Conservation (phyloP, 2,329 filamentous ascomycete genomes). For the Fusarium kyushuense region DNA sequence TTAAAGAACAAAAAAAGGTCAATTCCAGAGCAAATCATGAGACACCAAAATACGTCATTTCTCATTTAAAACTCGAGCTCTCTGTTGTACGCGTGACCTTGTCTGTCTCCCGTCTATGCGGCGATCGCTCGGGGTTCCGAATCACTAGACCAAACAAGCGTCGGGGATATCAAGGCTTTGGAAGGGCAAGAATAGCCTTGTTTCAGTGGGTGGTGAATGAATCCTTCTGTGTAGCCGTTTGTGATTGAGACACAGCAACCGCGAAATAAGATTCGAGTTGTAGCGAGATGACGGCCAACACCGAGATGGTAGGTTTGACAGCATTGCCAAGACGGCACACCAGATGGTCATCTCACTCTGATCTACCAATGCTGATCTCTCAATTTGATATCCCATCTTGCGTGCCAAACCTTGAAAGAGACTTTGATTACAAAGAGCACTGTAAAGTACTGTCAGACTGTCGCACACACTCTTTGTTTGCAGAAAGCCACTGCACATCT, state of each 20-base stretch:
- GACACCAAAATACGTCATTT: slow-evolving; percentile 33
- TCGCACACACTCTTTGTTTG: slow-evolving; percentile 30
- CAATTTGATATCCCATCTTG: background rate
- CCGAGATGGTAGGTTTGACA: slow-evolving; percentile 13
- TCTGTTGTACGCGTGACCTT: slow-evolving; percentile 15
- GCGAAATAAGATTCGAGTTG: slow-evolving; percentile 11
- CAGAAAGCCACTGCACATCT: slow-evolving; percentile 23
- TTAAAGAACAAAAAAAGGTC: slow-evolving; percentile 11
- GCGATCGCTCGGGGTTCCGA: slow-evolving; percentile 38
- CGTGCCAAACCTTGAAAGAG: slow-evolving; percentile 3
- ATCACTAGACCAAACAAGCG: background rate
- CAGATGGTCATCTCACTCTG: slow-evolving; percentile 9
- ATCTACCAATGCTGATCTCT: slow-evolving; percentile 12
- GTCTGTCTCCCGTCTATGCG: slow-evolving; percentile 2
- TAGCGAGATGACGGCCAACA: slow-evolving; percentile 11
- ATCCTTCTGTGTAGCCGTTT: slow-evolving; percentile 1
- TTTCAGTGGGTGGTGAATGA: slow-evolving; percentile 18
- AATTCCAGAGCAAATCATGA: slow-evolving; percentile 25
- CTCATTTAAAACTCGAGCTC: slow-evolving; percentile 4
- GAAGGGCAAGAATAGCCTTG: slow-evolving; percentile 12
- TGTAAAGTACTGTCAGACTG: slow-evolving; percentile 6
- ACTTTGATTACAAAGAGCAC: slow-evolving; percentile 2
- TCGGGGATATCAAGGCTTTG: slow-evolving; percentile 37
- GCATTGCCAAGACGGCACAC: slow-evolving; percentile 26
- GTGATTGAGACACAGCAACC: background rate